These are phyloP conservation scores for Tylopilus sp. DNA, from an alignment of 1,284 basidiomycete genomes.

Conservation along the genomic window DNA sequence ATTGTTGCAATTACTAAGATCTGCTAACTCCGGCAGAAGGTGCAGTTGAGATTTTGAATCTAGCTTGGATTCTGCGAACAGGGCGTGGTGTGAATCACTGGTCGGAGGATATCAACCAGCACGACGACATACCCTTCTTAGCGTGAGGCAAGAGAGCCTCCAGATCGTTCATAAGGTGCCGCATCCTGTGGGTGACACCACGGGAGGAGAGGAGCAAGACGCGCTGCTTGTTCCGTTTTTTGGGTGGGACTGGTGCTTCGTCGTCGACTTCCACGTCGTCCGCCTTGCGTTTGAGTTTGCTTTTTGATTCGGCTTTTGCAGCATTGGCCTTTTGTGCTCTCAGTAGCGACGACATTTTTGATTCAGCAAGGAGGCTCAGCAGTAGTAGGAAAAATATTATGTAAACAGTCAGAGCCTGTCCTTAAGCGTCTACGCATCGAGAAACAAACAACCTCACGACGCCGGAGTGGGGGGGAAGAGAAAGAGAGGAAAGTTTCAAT, in stretches of 20 bases:
- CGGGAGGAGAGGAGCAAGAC: conserved; percentile 91
- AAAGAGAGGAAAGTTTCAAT: neutral
- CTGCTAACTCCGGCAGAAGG: conserved; percentile 93
- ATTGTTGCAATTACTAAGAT: conserved; percentile 98
- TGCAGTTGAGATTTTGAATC: conserved; percentile 95
- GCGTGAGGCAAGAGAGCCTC: conserved; percentile 89
- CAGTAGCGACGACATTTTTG: conserved; percentile 59
- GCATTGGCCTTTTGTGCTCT: conserved; percentile 61
- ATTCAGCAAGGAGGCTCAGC: neutral
- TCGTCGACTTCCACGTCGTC: conserved; percentile 54
- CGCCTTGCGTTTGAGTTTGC: conserved; percentile 57
- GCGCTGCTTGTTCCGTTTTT: conserved; percentile 76
- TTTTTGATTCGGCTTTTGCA: conserved; percentile 43
- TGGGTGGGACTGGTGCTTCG: conserved; percentile 36
- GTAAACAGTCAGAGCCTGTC: conserved; percentile 15
- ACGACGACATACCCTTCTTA: conserved; percentile 76
- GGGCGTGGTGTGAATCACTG: neutral
- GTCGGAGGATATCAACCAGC: neutral
- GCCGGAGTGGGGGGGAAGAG: neutral
- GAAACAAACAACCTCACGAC: conserved; percentile 6
- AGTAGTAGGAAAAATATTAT: conserved; percentile 10
- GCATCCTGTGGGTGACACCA: conserved; percentile 93
- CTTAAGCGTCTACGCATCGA: conserved; percentile 8
- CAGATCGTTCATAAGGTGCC: conserved; percentile 95
- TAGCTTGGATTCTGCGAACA: conserved; percentile 79